A percentile compares a stretch with the other conserved stretches of the same genome.
Conservation (phyloP, 2,329 filamentous ascomycete species). For the Aspergillus viridinutans region DNA sequence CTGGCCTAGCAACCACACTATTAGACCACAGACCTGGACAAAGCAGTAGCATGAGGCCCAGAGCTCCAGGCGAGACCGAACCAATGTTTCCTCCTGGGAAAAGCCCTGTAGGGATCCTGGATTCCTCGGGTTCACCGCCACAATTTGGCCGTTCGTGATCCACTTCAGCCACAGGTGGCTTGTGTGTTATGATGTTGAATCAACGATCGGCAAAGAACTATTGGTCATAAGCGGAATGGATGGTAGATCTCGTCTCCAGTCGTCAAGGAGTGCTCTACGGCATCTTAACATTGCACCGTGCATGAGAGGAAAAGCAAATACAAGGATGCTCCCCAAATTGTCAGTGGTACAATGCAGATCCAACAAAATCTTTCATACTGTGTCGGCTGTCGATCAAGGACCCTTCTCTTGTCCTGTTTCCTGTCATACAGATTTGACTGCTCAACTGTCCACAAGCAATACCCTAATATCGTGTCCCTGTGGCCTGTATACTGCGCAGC, state of each 20-base stretch:
- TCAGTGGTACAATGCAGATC: not conserved
- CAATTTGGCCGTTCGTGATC: slow-evolving; percentile 7
- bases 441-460: not conserved
- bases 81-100: not conserved
- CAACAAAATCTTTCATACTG: not conserved
- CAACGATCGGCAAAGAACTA: not conserved
- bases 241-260: not conserved
- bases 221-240: not conserved
- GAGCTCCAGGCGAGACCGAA: not conserved
- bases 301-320: not conserved
- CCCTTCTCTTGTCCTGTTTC: not conserved
- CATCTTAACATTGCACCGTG: not conserved
- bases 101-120: not conserved
- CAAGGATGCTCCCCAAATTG: not conserved
- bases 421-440: not conserved
- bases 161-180: slow-evolving; percentile 15
- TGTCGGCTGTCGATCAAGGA: not conserved
- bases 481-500: too few species aligned
- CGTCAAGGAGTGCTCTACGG: not conserved
- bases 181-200: not conserved
- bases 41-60: not conserved
- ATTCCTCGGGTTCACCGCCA: slow-evolving; percentile 12
- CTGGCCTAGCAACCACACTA: not conserved
- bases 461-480: not conserved
- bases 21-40: not conserved